Base-by-base conservation (phyloP, 768 basidiomycete species). In the Brasilioporus rufonigricans region DNA sequence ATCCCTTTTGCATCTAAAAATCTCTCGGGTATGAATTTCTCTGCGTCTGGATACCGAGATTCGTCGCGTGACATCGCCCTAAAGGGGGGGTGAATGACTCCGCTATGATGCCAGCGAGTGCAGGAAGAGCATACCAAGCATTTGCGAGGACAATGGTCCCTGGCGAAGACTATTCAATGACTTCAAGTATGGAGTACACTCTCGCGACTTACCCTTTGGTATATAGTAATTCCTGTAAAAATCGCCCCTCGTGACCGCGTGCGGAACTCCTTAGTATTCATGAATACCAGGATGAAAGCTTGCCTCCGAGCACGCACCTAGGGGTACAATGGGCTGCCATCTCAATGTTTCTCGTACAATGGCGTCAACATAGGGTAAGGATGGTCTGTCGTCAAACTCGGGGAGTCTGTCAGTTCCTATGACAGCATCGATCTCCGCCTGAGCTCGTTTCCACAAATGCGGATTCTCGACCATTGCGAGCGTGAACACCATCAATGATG, bases 401-500 rank as follows among this genome's bases (percentile, higher is more conserved):
- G 56, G 56, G 18, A 57, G 44, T 4, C 52, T 57, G 7, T 39
- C 35, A 13, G 18, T 53, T 3, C 56, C 56, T 2, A 54, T 4
- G 0, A 48, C 18, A 5, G 44, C 13, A 9, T 57, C 56, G 12
- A 53, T 53, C n/a, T 49, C 50, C 10, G 23, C 18, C 18, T 52
- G 50, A n/a, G 50, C 50, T 12, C 26, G 47, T 29, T 49, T 57
- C 56, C 56, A 53, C 2, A 53, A 6, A 13, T 14, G 51, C 4
- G 51, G 52, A 16, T 57, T 49, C 44, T 57, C 38, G 18, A 57
- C 43, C 56, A 57, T 57, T 21, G 56, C 56, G 14, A 57, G 52
- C 12, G 52, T 40, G 21, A 57, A 57, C 3, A 19, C 38, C 32
- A 53, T 10, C 9, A 58, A 21, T 9, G 41, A 21, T 1, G 44